Conservation (phyloP, 2,329 filamentous ascomycete species). For the Apiospora marii region DNA sequence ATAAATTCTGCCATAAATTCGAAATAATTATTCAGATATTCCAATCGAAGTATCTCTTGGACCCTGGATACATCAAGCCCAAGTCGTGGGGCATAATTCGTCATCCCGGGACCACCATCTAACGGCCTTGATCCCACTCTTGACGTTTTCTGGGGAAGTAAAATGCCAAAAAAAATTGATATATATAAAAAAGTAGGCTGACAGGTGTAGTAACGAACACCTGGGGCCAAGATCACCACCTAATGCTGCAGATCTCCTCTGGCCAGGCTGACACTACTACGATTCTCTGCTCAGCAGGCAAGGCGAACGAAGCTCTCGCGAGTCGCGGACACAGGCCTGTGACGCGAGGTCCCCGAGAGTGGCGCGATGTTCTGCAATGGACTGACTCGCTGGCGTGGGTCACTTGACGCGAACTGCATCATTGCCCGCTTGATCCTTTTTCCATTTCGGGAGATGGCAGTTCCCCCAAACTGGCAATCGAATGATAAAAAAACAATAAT, state of each 20-base stretch:
- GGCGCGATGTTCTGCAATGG: neutral
- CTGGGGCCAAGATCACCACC: neutral
- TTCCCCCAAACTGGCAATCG: neutral
- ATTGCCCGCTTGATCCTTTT: neutral
- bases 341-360: neutral
- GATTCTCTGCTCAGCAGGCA: neutral
- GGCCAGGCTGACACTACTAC: neutral
- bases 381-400: slow-evolving; percentile 4
- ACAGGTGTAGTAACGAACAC: neutral
- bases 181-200: no score
- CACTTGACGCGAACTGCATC: neutral
- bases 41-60: neutral
- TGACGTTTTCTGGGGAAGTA: neutral
- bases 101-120: neutral
- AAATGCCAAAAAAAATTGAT: neutral
- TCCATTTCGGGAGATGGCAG: neutral
- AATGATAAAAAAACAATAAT: no score
- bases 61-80: neutral
- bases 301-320: slow-evolving; percentile 1
- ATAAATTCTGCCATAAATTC: neutral
- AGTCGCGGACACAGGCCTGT: neutral
- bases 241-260: neutral
- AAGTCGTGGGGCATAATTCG: neutral
- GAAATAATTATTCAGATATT: neutral
- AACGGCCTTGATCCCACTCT: neutral